phyloP scores from a whole-genome alignment of 495 filamentous ascomycete genomes.

The Annulohypoxylon maeteangense region DNA sequence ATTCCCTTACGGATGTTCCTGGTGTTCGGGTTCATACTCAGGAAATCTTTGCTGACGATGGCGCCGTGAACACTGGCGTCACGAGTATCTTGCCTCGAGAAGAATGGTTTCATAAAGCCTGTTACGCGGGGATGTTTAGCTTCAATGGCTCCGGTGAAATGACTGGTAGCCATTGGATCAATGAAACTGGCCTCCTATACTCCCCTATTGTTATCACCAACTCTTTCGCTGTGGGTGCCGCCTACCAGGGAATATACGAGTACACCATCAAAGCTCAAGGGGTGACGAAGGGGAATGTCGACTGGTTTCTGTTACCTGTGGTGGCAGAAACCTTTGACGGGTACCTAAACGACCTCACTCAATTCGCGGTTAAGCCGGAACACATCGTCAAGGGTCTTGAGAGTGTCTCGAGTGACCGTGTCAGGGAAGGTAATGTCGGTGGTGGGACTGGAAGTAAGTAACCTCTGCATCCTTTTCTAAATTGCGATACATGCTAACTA shows the following conservation, averaged over 20 bases:
- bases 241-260: constrained; percentile 61
- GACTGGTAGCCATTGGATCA: constrained; percentile 64
- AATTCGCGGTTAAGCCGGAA: constrained; percentile 54
- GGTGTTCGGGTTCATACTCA: constrained; percentile 61
- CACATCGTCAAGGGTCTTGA: constrained; percentile 59
- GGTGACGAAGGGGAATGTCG: constrained; percentile 47
- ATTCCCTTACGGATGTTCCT: constrained; percentile 63
- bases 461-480: neutral
- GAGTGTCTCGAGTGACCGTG: constrained; percentile 49
- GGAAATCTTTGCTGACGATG: constrained; percentile 51
- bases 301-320: constrained; percentile 61
- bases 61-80: constrained; percentile 60
- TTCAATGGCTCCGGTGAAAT: constrained; percentile 67
- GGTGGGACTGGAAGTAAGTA: constrained; percentile 62
- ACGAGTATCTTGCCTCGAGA: constrained; percentile 62
- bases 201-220: constrained; percentile 64
- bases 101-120: constrained; percentile 59
- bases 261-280: constrained; percentile 56
- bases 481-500: neutral
- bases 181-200: constrained; percentile 61
- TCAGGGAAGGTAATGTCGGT: constrained; percentile 62
- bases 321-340: constrained; percentile 66
- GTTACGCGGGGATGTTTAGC: constrained; percentile 61
- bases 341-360: constrained; percentile 57
- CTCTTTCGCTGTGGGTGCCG: constrained; percentile 59